A percentile compares a stretch with the other conserved stretches of the same genome.
phyloP scores from a whole-genome alignment of 371 early-diverging fungal species.

The Phascolomyces articulosus region DNA sequence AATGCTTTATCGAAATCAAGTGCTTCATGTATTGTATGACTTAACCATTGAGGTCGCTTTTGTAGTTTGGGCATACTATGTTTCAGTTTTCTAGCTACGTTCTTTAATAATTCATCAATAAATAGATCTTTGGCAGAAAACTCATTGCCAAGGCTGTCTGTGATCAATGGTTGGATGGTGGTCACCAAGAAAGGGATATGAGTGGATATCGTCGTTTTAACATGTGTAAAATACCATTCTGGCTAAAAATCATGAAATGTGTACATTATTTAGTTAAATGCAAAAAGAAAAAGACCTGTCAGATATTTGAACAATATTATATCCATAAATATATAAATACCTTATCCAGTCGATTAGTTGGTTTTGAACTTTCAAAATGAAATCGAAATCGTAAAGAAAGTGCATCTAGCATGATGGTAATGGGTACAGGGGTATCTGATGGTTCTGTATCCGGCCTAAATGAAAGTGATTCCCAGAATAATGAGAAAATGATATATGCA shows the following conservation, averaged over 20 bases:
- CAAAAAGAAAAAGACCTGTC: not conserved
- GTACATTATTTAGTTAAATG: not conserved
- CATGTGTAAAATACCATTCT: slow-evolving; percentile 83
- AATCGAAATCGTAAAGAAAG: slow-evolving; percentile 73
- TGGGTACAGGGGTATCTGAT: slow-evolving; percentile 35
- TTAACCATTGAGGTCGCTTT: slow-evolving; percentile 61
- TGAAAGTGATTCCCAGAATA: no score
- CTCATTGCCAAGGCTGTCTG: slow-evolving; percentile 4
- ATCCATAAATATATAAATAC: slow-evolving; percentile 29
- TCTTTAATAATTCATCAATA: slow-evolving; percentile 61
- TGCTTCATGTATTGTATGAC: slow-evolving; percentile 76
- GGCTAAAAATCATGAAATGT: slow-evolving; percentile 47
- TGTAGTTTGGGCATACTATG: slow-evolving; percentile 59
- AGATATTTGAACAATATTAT: no score
- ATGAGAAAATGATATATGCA: no score
- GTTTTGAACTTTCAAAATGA: slow-evolving; percentile 78
- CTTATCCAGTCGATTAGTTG: slow-evolving; percentile 84
- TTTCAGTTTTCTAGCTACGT: slow-evolving; percentile 67
- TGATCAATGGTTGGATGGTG: slow-evolving; percentile 41
- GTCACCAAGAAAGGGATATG: slow-evolving; percentile 42
- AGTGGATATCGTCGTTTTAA: slow-evolving; percentile 59
- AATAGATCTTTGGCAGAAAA: slow-evolving; percentile 67
- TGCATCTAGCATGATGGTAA: slow-evolving; percentile 65
- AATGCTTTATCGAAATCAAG: slow-evolving; percentile 76
- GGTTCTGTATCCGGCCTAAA: slow-evolving; percentile 14